A percentile compares a stretch with the other conserved stretches of the same genome.
Evolutionary conservation across 2,329 filamentous ascomycete genomes (phyloP).

Genomic region (Nothopassalora personata): DNA sequence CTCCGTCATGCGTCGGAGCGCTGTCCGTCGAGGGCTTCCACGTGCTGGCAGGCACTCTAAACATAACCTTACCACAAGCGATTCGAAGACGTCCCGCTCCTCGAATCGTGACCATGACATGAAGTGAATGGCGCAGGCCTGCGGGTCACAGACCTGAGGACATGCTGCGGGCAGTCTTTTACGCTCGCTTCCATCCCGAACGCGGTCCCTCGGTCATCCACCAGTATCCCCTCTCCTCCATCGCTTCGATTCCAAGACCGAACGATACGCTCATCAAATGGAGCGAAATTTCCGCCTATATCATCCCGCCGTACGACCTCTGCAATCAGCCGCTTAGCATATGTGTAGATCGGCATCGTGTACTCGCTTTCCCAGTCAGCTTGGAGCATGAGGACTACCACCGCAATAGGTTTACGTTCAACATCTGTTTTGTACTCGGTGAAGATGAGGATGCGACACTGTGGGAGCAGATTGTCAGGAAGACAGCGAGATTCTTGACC

Average conservation of each 20-base stretch:
- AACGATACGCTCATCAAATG: constrained; percentile 45
- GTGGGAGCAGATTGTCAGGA: constrained; percentile 67
- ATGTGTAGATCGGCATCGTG: constrained; percentile 66
- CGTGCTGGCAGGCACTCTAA: not conserved
- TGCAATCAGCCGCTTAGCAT: constrained; percentile 86
- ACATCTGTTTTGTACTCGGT: constrained; percentile 81
- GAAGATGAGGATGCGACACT: constrained; percentile 66
- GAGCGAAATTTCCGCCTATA: constrained; percentile 78
- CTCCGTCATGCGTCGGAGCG: not conserved
- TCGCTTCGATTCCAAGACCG: constrained; percentile 14
- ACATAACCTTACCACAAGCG: constrained; percentile 1
- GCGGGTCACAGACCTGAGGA: not conserved
- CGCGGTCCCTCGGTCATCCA: constrained; percentile 30
- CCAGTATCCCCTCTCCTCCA: constrained; percentile 26
- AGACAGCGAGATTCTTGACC: constrained; percentile 78
- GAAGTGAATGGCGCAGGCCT: not conserved
- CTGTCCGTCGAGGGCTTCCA: not conserved
- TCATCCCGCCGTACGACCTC: constrained; percentile 91
- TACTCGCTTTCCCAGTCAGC: constrained; percentile 85
- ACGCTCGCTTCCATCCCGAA: constrained; percentile 60
- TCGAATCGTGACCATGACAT: not conserved
- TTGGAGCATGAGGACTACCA: constrained; percentile 69
- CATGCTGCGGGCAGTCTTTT: constrained; percentile 62
- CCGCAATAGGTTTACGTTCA: constrained; percentile 95
- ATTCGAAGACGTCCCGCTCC: not conserved